Percentiles rank a stretch among this genome's conserved stretches.
phyloP scores from a whole-genome alignment of 768 basidiomycete genomes.

The Pleurotus tuoliensis region DNA sequence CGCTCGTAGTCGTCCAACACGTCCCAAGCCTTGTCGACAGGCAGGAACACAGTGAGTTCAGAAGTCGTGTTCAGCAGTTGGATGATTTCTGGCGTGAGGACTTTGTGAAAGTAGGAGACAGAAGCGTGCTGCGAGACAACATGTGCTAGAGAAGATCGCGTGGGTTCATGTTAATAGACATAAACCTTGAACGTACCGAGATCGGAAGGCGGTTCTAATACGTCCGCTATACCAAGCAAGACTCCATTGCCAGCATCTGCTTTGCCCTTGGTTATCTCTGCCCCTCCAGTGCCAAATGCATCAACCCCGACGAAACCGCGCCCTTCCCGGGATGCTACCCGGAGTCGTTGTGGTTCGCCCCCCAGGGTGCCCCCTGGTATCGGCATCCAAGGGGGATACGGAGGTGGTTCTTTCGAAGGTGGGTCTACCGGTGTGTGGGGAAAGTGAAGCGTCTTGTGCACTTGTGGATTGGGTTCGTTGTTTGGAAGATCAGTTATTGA shows the following conservation, averaged over 20 bases:
- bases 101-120: slow-evolving; percentile 69
- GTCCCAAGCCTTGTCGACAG: slow-evolving; percentile 83
- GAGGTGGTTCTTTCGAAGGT: slow-evolving; percentile 66
- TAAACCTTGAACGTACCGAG: slow-evolving; percentile 49
- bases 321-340: slow-evolving; percentile 50
- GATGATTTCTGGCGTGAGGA: slow-evolving; percentile 60
- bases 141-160: slow-evolving; percentile 38
- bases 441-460: slow-evolving; percentile 64
- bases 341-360: slow-evolving; percentile 75
- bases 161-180: slow-evolving; percentile 4
- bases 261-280: slow-evolving; percentile 51
- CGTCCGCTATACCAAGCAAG: slow-evolving; percentile 67
- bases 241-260: slow-evolving; percentile 70
- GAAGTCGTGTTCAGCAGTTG: slow-evolving; percentile 59
- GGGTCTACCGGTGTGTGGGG: slow-evolving; percentile 57
- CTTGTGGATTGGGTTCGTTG: slow-evolving; percentile 32
- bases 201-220: slow-evolving; percentile 71
- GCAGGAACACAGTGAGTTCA: slow-evolving; percentile 85
- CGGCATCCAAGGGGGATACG: slow-evolving; percentile 83
- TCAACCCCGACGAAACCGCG: slow-evolving; percentile 67
- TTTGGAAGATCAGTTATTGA: slow-evolving; percentile 47
- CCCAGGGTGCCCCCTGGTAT: slow-evolving; percentile 79
- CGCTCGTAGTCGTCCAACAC: slow-evolving; percentile 72
- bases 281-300: slow-evolving; percentile 75
- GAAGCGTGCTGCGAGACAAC: slow-evolving; percentile 56